Base-by-base conservation (phyloP, 2,329 filamentous ascomycete genomes). In the Epichloe sp. region DNA sequence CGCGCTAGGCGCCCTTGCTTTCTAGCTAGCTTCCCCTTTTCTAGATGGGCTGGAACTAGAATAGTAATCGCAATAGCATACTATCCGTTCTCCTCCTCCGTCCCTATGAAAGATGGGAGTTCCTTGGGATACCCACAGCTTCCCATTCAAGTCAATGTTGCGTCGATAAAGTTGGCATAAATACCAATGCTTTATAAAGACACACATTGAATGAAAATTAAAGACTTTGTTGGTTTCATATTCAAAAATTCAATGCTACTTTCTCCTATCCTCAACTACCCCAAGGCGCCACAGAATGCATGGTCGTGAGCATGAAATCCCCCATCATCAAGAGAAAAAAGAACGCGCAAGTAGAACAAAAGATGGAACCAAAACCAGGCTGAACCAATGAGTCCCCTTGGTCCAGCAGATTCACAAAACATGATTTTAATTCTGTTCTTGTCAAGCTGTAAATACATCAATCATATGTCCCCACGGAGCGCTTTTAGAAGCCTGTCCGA, bases 381-480 rank as follows among this genome's bases (percentile, higher is more conserved):
- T 23, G 17, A 12, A 31, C 21, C 12, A 45, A 45, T 45, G 23
- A 38, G 37, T 5, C 5, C 12, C 19, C 26, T 31, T 36, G 21
- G 44, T 17, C 35, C 36, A 19, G 19, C 19, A 4, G 4, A 23
- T 19, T 47, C 31, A 47, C 19, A 40, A 12, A 47, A 43, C 8
- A 21, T 14, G 37, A 15, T 38, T 45, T 44, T n/a, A 50, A 52
- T 31, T 26, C 34, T 38, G 17, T 7, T 43, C 37, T 36, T 48
- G 4, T 37, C 19, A 23, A 41, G 21, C 23, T 52, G 26, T 48
- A 42, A 34, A 50, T 50, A 49, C 54, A 52, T 57, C 31, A 49
- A 54, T 55, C 54, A 45, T 40, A 36, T 41, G 5, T 53, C 36
- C 43, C 42, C 49, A 43, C 46, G 42, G 11, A 46, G 48, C 51